A percentile compares a stretch with the other conserved stretches of the same genome.
These are phyloP conservation scores for Cyclocybe aegerita DNA, from an alignment of 768 basidiomycete genomes.

Conservation along the genomic window DNA sequence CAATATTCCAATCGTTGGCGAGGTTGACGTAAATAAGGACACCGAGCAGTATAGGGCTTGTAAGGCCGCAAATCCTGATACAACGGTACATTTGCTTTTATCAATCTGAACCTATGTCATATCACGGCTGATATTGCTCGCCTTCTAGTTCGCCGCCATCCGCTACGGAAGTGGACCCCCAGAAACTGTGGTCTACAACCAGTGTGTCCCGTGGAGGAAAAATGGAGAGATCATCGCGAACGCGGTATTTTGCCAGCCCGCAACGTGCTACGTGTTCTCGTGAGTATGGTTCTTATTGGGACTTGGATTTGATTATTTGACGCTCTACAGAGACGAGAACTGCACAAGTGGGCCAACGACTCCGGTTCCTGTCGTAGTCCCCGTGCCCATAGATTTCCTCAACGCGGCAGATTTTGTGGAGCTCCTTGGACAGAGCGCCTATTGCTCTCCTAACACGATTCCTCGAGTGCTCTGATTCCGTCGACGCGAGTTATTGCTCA, in stretches of 20 bases:
- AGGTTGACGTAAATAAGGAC: slow-evolving; percentile 12
- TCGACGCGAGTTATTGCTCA: too few species aligned
- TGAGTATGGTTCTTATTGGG: slow-evolving; percentile 1
- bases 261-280: slow-evolving; percentile 16
- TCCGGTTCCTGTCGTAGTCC: slow-evolving; percentile 11
- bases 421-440: slow-evolving; percentile 15
- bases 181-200: slow-evolving; percentile 13
- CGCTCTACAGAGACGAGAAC: slow-evolving; percentile 5
- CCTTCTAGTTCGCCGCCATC: slow-evolving; percentile 13
- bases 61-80: slow-evolving; percentile 8
- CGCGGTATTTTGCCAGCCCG: slow-evolving; percentile 15
- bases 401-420: slow-evolving; percentile 18
- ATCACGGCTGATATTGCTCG: not conserved
- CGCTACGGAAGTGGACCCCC: slow-evolving; percentile 15
- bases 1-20: slow-evolving; percentile 7
- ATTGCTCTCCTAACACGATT: slow-evolving; percentile 13
- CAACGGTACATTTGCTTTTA: slow-evolving; percentile 2
- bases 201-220: slow-evolving; percentile 16
- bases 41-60: slow-evolving; percentile 12
- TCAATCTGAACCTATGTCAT: not conserved
- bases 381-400: slow-evolving; percentile 13
- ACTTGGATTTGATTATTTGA: not conserved
- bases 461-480: slow-evolving; percentile 5
- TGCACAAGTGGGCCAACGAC: slow-evolving; percentile 9
- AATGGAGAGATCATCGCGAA: slow-evolving; percentile 13